Conservation (phyloP, 306 rosid genomes). For the Glycine tomentella region DNA sequence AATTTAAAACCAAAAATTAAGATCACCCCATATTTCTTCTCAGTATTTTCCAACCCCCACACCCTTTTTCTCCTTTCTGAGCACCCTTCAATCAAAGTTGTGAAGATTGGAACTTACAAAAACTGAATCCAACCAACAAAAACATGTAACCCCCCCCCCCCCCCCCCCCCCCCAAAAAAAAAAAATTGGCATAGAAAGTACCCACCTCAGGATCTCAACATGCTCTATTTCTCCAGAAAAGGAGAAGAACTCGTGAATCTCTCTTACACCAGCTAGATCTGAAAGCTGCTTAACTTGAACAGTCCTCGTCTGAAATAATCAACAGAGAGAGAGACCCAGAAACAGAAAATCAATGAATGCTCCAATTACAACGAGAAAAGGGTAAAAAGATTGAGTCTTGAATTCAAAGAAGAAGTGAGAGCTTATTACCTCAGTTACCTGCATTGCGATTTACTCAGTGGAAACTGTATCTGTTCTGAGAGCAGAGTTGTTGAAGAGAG, state of each 20-base stretch:
- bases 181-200: neutral
- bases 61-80: conserved; percentile 25
- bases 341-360: conserved; percentile 12
- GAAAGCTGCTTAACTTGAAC: conserved; percentile 84
- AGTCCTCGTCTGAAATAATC: conserved; percentile 68
- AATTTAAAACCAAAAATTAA: conserved; percentile 28
- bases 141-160: too few relatives aligned
- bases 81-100: conserved; percentile 23
- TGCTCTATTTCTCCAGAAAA: conserved; percentile 92
- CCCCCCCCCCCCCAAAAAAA: neutral
- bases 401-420: conserved; percentile 21
- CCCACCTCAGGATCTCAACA: conserved; percentile 75
- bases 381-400: conserved; percentile 18
- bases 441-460: conserved; percentile 43
- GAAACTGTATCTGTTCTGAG: neutral
- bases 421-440: conserved; percentile 35
- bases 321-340: conserved; percentile 28
- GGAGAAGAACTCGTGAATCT: conserved; percentile 94
- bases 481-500: neutral
- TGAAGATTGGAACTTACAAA: conserved; percentile 16
- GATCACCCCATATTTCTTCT: neutral
- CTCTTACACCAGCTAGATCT: conserved; percentile 95
- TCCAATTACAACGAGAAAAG: neutral
- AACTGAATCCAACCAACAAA: conserved; percentile 24
- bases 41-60: neutral